phyloP scores from a whole-genome alignment of 129 eudicot species.

The Glebionis coronaria region DNA sequence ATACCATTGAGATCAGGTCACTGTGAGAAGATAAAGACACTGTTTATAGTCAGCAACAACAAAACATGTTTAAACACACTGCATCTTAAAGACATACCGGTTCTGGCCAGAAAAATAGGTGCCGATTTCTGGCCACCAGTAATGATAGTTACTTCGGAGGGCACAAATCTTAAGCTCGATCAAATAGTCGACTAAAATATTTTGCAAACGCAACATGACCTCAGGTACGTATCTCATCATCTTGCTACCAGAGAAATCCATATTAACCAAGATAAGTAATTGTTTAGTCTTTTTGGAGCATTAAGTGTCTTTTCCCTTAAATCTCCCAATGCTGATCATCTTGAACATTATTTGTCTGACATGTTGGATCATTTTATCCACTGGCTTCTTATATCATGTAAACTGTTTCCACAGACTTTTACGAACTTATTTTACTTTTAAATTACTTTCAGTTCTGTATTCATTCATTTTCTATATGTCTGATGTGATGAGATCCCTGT shows the following conservation, averaged over 20 bases:
- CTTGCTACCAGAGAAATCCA: too few relatives aligned
- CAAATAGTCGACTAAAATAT: background rate
- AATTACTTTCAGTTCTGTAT: too few relatives aligned
- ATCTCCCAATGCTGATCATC: too few relatives aligned
- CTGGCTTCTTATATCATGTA: too few relatives aligned
- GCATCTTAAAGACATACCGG: conserved; percentile 18
- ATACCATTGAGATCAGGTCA: conserved; percentile 18
- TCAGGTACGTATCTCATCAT: background rate
- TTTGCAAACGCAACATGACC: background rate
- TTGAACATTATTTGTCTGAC: too few relatives aligned
- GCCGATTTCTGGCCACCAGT: too few relatives aligned
- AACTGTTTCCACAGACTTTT: too few relatives aligned
- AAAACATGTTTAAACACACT: background rate
- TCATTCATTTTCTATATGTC: too few relatives aligned
- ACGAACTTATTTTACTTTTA: too few relatives aligned
- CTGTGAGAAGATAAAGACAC: conserved; percentile 23
- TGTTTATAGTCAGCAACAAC: background rate
- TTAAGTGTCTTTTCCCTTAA: too few relatives aligned
- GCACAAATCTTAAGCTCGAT: background rate
- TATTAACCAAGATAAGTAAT: background rate
- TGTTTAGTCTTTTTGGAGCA: background rate
- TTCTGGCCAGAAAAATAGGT: conserved; percentile 10
- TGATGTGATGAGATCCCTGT: too few relatives aligned
- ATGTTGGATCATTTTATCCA: too few relatives aligned
- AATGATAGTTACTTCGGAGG: background rate